Conservation (phyloP, 1,284 basidiomycete genomes). For the Rhodotorula mucilaginosa region DNA sequence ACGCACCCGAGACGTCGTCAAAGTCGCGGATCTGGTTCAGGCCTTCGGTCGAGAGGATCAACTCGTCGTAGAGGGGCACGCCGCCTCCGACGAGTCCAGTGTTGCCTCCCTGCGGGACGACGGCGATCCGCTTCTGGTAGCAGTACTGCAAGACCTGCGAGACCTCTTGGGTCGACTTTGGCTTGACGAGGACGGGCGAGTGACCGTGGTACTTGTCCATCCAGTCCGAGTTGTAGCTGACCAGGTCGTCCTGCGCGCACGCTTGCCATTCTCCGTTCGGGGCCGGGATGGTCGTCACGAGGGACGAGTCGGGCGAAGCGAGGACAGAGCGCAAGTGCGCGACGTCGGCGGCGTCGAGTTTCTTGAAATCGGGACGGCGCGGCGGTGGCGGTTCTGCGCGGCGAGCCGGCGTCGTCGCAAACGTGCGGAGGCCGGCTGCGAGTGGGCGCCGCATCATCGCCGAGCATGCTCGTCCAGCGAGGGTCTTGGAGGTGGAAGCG, state of each 20-base stretch:
- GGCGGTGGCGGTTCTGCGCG: constrained; percentile 15
- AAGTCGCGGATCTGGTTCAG: constrained; percentile 86
- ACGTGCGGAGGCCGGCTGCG: neutral
- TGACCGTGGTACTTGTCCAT: constrained; percentile 91
- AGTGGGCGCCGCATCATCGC: neutral
- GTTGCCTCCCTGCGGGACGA: constrained; percentile 98
- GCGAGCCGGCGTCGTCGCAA: constrained; percentile 5
- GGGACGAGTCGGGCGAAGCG: constrained; percentile 49
- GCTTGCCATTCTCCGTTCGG: constrained; percentile 30
- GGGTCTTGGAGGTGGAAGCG: neutral
- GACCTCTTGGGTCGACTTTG: constrained; percentile 82
- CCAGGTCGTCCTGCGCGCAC: constrained; percentile 59
- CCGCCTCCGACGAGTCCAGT: constrained; percentile 96
- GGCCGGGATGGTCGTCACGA: constrained; percentile 52
- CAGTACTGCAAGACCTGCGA: constrained; percentile 78
- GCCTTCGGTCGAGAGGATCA: constrained; percentile 77
- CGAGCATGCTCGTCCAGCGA: neutral
- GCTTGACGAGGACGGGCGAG: constrained; percentile 81
- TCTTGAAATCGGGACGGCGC: constrained; percentile 48
- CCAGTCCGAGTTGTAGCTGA: constrained; percentile 88
- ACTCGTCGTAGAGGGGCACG: constrained; percentile 84
- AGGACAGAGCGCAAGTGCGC: constrained; percentile 53
- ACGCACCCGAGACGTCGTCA: constrained; percentile 80
- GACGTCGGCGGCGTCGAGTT: constrained; percentile 53
- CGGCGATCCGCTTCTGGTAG: constrained; percentile 70